Evolutionary conservation across 2,329 filamentous ascomycete species (phyloP).

Genomic region (Aspergillus sp.): DNA sequence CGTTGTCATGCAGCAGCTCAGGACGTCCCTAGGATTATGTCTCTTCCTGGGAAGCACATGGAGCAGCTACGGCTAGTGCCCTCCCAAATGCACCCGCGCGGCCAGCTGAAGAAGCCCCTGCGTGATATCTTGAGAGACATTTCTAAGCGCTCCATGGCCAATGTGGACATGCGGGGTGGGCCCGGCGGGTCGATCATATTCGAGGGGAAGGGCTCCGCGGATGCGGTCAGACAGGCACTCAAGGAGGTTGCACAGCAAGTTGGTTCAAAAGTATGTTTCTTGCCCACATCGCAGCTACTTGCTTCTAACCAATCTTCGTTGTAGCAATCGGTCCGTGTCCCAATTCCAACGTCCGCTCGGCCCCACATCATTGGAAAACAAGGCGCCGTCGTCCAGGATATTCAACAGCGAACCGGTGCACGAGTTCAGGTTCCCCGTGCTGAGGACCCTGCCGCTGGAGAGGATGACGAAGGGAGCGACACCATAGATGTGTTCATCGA

Average conservation of each 20-base stretch:
- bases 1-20: slow-evolving; percentile 28
- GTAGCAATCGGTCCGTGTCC: slow-evolving; percentile 60
- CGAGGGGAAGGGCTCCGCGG: slow-evolving; percentile 72
- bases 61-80: slow-evolving; percentile 67
- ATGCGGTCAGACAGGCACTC: slow-evolving; percentile 76
- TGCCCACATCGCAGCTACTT: neutral
- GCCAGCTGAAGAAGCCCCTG: slow-evolving; percentile 74
- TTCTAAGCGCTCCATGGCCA: slow-evolving; percentile 83
- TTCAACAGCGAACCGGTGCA: slow-evolving; percentile 83
- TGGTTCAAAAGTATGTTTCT: slow-evolving; percentile 61
- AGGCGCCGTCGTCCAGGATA: slow-evolving; percentile 78
- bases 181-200: slow-evolving; percentile 67
- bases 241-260: slow-evolving; percentile 84
- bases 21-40: slow-evolving; percentile 50
- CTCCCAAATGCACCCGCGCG: slow-evolving; percentile 64
- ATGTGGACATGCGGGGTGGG: slow-evolving; percentile 66
- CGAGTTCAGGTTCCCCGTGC: slow-evolving; percentile 80
- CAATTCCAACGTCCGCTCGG: slow-evolving; percentile 73
- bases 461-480: slow-evolving; percentile 67
- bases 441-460: slow-evolving; percentile 54
- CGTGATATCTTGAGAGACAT: slow-evolving; percentile 81
- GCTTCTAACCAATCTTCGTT: slow-evolving; percentile 4
- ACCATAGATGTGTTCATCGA: slow-evolving; percentile 81
- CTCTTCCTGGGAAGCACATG: slow-evolving; percentile 71
- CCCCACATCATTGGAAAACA: slow-evolving; percentile 89